phyloP scores from a whole-genome alignment of 192 early-diverging fungal species.

The Mortierella antarctica region DNA sequence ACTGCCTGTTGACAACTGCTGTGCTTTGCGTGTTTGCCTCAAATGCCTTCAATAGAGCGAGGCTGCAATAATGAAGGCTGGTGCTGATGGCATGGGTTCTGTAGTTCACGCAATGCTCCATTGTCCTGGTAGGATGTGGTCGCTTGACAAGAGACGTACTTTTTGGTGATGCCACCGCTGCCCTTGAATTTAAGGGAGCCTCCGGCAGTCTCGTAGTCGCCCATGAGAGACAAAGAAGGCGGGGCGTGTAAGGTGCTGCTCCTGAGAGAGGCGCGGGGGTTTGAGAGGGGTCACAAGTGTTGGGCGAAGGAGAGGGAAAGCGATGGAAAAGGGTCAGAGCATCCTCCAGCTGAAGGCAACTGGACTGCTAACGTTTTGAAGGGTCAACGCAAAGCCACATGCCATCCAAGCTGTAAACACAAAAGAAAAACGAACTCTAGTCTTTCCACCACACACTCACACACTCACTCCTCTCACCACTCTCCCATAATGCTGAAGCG shows the following conservation, averaged over 20 bases:
- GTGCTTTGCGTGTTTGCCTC: too few species aligned
- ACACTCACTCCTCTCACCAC: neutral
- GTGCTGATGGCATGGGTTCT: too few species aligned
- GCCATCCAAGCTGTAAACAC: neutral
- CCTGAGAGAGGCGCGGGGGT: too few species aligned
- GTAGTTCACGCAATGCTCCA: too few species aligned
- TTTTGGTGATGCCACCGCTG: conserved; percentile 57
- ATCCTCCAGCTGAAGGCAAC: too few species aligned
- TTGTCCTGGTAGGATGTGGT: too few species aligned
- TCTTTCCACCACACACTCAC: neutral
- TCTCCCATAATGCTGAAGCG: conserved; percentile 34
- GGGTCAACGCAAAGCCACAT: neutral
- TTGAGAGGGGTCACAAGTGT: too few species aligned
- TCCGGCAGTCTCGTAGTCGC: conserved; percentile 45
- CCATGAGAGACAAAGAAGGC: conserved; percentile 1
- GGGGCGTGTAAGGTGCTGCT: too few species aligned
- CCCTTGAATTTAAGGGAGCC: conserved; percentile 77
- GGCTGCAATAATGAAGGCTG: neutral
- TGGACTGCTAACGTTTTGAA: neutral
- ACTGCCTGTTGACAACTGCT: too few species aligned
- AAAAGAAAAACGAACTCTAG: neutral
- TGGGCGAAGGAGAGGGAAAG: too few species aligned
- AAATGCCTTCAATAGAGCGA: neutral
- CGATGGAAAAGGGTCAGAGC: too few species aligned
- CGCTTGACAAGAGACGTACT: conserved; percentile 36